phyloP scores from a whole-genome alignment of 1,284 basidiomycete genomes.

The Cutaneotrichosporon spelunceum region DNA sequence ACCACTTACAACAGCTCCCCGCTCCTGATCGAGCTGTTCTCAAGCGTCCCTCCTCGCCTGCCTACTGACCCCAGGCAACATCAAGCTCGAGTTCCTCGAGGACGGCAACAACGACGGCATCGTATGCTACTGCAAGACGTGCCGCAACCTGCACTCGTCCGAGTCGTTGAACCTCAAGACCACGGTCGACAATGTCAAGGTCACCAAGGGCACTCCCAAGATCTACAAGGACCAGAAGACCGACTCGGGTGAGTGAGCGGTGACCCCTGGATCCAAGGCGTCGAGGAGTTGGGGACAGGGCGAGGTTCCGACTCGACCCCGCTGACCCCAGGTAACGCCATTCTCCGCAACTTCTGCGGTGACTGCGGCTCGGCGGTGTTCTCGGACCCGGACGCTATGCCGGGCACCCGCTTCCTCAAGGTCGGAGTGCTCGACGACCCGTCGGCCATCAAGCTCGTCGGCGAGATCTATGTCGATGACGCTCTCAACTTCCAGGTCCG shows the following conservation, averaged over 20 bases:
- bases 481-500: conserved; percentile 1
- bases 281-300: too few species aligned
- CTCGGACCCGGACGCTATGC: conserved; percentile 19
- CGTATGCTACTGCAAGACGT: conserved; percentile 22
- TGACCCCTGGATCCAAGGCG: too few species aligned
- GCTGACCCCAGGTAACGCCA: conserved; percentile 22
- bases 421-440: conserved; percentile 18
- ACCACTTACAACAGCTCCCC: not conserved
- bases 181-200: conserved; percentile 13
- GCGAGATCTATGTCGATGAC: conserved; percentile 22
- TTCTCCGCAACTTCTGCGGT: conserved; percentile 32
- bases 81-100: conserved; percentile 18
- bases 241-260: conserved; percentile 14
- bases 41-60: not conserved
- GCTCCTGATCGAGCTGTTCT: not conserved
- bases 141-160: conserved; percentile 15
- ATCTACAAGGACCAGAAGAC: conserved; percentile 14
- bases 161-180: conserved; percentile 23
- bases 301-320: too few species aligned
- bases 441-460: conserved; percentile 12
- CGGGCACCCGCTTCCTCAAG: conserved; percentile 23
- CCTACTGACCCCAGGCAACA: conserved; percentile 7
- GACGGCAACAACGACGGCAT: conserved; percentile 18
- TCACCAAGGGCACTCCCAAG: conserved; percentile 22
- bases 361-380: conserved; percentile 28